Base-by-base conservation (phyloP, 345 rosid genomes). In the Bruguiera parviflora region DNA sequence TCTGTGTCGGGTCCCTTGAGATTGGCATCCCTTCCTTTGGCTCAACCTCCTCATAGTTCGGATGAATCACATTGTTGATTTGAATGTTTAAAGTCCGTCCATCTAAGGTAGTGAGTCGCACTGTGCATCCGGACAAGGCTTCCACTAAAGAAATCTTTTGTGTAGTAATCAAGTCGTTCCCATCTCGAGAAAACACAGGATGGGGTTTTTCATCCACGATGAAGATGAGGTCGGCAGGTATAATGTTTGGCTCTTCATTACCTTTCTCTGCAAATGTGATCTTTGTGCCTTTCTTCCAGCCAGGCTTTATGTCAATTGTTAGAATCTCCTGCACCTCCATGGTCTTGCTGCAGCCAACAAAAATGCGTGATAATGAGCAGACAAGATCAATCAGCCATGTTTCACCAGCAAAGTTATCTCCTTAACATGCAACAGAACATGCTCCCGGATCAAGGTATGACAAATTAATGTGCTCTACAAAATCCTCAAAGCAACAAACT, bases 251-350 rank as follows among this genome's bases (percentile, higher is more conserved):
- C 29, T 63, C 65, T 6, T 74, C 65, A 19, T 74, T 74, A 22
- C 78, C 78, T 68, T 69, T 74, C 43, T 74, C 72, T 5, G 73
- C 73, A 18, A 68, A 68, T 27, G 78, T 74, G 53, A 74, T 68
- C 61, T 74, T 74, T 6, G 78, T 74, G 33, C 78, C 78, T 25
- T 74, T 74, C 69, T 74, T 74, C 73, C 78, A 74, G 5, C 78
- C 78, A 0, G 78, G 78, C 60, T 74, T 74, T 63, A 74, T 47
- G 21, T 74, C 69, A 18, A 74, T 68, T 33, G 73, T 57, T 55
- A 68, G 61, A 33, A 63, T 63, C 63, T 74, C 78, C 63, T 74
- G 69, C 22, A 68, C 73, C 32, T 63, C 60, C 61, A 49, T 33
- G 19, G 73, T 62, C 60, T 47, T 68, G 64, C 78, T 74, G 69